Evolutionary conservation across 75 land plant species (phyloP).

Genomic region (Pinus taeda): DNA sequence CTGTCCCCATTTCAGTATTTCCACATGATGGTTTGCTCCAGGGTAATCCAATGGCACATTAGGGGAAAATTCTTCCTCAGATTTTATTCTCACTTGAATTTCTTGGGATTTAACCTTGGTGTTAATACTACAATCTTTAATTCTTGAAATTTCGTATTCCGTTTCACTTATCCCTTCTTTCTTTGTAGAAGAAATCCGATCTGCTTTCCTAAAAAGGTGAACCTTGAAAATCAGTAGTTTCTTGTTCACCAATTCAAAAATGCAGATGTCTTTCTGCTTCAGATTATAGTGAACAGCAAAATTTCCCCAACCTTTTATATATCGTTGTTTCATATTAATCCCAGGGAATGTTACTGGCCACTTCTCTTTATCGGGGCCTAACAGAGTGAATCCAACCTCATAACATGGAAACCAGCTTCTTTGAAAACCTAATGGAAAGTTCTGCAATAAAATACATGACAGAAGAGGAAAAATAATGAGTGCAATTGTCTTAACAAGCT

Average conservation of each 20-base stretch:
- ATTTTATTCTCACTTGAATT: conserved; percentile 1
- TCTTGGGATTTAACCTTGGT: not conserved
- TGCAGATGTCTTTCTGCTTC: conserved; percentile 4
- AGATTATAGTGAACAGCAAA: conserved; percentile 1
- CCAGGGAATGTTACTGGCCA: not conserved
- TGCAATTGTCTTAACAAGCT: too few relatives aligned
- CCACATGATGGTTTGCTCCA: not conserved
- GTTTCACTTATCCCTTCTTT: not conserved
- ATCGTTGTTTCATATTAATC: not conserved
- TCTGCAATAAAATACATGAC: not conserved
- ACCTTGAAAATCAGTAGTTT: not conserved
- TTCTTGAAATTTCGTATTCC: not conserved
- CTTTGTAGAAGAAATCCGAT: not conserved
- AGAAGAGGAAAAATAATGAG: too few relatives aligned
- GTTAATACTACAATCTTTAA: not conserved
- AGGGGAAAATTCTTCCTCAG: not conserved
- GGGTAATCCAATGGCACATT: not conserved
- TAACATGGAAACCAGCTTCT: not conserved
- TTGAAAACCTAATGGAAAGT: not conserved
- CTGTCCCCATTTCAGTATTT: not conserved
- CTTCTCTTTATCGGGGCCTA: conserved; percentile 5
- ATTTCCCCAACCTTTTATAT: conserved; percentile 4
- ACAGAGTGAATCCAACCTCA: not conserved
- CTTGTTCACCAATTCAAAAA: conserved; percentile 12
- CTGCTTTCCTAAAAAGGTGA: not conserved